Conservation (phyloP, 169 alveolate genomes). For the Cystoisospora suis region DNA sequence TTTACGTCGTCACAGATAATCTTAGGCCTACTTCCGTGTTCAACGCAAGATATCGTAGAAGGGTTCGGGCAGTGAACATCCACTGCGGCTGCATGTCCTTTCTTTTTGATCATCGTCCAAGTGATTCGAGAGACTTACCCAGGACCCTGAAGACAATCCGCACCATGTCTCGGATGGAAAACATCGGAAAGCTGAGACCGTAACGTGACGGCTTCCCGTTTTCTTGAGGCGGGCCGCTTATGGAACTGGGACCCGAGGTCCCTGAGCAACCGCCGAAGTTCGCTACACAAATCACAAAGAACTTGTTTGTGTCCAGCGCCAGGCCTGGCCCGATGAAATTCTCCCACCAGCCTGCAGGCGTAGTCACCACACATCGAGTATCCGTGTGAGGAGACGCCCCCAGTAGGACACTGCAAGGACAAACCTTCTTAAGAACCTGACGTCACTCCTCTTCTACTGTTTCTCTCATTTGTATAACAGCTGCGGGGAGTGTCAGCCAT, state of each 20-base stretch:
- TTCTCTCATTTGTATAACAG: too few species aligned
- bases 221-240: neutral
- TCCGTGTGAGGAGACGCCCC: too few species aligned
- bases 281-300: conserved; percentile 30
- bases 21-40: too few species aligned
- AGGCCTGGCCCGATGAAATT: conserved; percentile 39
- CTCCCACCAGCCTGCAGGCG: conserved; percentile 55
- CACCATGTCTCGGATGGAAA: conserved; percentile 45
- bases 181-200: conserved; percentile 29
- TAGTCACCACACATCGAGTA: too few species aligned
- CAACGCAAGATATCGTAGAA: too few species aligned
- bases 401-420: too few species aligned
- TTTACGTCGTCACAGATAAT: too few species aligned
- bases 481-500: too few species aligned
- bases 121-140: neutral
- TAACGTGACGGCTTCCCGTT: neutral
- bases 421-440: too few species aligned
- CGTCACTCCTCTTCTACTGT: too few species aligned
- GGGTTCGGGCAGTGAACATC: too few species aligned
- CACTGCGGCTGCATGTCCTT: too few species aligned
- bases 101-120: neutral
- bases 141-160: neutral
- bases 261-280: conserved; percentile 49
- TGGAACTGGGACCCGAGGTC: conserved; percentile 35
- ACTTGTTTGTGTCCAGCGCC: conserved; percentile 43